These are phyloP conservation scores for Kondoa subrosea DNA, from an alignment of 768 basidiomycete genomes.

Conservation along the genomic window DNA sequence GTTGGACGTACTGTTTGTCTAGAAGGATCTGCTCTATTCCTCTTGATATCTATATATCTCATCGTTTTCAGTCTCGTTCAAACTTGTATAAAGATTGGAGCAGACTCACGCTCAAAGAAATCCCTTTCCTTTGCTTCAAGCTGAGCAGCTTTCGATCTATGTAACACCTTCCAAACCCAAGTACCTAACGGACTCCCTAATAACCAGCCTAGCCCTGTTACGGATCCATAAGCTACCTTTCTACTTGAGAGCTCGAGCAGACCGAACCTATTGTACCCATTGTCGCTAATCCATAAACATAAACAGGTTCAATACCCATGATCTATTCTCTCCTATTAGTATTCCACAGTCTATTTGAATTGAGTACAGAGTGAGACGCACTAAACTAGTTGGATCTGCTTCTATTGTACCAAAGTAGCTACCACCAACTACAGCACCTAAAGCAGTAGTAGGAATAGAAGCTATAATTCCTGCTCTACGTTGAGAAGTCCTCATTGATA, in stretches of 20 bases:
- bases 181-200: not conserved
- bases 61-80: too few species aligned
- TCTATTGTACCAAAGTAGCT: slow-evolving; percentile 4
- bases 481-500: not conserved
- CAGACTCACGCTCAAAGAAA: not conserved
- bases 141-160: slow-evolving; percentile 3
- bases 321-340: too few species aligned
- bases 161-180: not conserved
- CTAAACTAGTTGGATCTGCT: not conserved
- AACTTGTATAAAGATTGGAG: too few species aligned
- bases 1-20: not conserved
- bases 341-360: too few species aligned
- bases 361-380: too few species aligned
- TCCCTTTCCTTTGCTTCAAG: slow-evolving; percentile 6
- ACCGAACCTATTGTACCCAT: not conserved
- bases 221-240: not conserved
- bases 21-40: not conserved
- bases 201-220: not conserved
- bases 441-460: slow-evolving; percentile 1
- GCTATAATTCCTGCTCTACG: not conserved
- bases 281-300: not conserved
- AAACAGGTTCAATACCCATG: slow-evolving; percentile 4
- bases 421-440: not conserved
- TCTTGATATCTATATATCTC: too few species aligned
- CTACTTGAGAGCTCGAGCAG: not conserved